A percentile compares a stretch with the other conserved stretches of the same genome.
Conservation (phyloP, 1,284 basidiomycete genomes). For the Ustilago xerochloae region DNA sequence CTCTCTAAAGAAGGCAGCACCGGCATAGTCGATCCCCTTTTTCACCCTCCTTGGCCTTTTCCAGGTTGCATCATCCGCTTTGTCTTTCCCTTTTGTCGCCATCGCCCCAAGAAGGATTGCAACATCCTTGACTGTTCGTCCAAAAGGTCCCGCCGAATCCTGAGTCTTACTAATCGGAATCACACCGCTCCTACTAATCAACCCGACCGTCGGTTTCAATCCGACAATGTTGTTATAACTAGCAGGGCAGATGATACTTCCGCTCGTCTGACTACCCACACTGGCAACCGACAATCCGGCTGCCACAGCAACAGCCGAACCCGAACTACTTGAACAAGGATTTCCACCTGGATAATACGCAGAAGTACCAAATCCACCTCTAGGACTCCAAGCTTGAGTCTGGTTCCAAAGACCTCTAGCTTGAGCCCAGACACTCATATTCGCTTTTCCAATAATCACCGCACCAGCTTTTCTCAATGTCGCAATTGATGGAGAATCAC, state of each 20-base stretch:
- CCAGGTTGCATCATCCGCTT: constrained; percentile 39
- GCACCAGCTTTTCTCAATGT: constrained; percentile 76
- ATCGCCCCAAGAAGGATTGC: constrained; percentile 44
- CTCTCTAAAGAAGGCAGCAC: constrained; percentile 13
- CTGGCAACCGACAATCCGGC: constrained; percentile 75
- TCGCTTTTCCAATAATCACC: constrained; percentile 73
- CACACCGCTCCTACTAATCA: constrained; percentile 39
- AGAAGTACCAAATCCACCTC: constrained; percentile 75
- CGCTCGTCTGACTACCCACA: constrained; percentile 75
- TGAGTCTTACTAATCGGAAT: constrained; percentile 42
- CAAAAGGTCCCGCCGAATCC: constrained; percentile 45
- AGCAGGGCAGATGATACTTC: constrained; percentile 45
- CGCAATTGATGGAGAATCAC: constrained; percentile 75
- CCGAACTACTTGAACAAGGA: constrained; percentile 77
- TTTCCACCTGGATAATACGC: constrained; percentile 75
- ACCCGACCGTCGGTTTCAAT: constrained; percentile 46
- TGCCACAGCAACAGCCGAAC: constrained; percentile 75
- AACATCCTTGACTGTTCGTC: constrained; percentile 39
- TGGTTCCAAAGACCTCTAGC: constrained; percentile 72
- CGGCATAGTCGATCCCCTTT: constrained; percentile 26
- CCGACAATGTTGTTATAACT: constrained; percentile 50
- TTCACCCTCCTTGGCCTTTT: constrained; percentile 16
- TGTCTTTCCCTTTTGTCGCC: constrained; percentile 29
- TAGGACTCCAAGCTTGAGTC: constrained; percentile 76
- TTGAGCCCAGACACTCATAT: constrained; percentile 66